phyloP scores from a whole-genome alignment of 2,329 filamentous ascomycete species.

The Plectosphaerella sp. region DNA sequence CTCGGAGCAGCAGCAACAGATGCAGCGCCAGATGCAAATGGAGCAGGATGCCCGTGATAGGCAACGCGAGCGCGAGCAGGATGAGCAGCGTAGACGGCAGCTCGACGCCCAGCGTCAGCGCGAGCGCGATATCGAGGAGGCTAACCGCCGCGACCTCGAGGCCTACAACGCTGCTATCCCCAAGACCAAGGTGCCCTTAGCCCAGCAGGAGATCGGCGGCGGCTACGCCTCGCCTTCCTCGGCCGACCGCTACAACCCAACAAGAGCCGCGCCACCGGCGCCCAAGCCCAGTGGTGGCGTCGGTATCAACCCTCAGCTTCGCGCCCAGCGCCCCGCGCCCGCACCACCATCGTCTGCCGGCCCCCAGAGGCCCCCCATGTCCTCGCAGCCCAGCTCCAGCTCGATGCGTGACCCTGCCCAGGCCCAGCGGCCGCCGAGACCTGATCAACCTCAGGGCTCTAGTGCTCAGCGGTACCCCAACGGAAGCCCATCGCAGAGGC shows the following conservation, averaged over 20 bases:
- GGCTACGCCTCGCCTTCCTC: conserved; percentile 40
- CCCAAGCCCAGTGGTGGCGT: conserved; percentile 44
- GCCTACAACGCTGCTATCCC: conserved; percentile 88
- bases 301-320: conserved; percentile 47
- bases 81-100: conserved; percentile 59
- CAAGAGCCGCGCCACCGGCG: conserved; percentile 76
- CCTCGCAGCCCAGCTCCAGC: conserved; percentile 45
- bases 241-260: conserved; percentile 74
- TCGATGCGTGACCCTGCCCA: conserved; percentile 39
- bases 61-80: conserved; percentile 12
- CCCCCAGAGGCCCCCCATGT: conserved; percentile 37
- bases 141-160: conserved; percentile 71
- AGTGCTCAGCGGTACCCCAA: conserved; percentile 51
- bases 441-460: conserved; percentile 32
- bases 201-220: conserved; percentile 82
- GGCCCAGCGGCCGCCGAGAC: conserved; percentile 34
- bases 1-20: conserved; percentile 44
- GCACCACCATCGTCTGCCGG: conserved; percentile 48
- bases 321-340: conserved; percentile 80
- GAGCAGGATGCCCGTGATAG: conserved; percentile 2
- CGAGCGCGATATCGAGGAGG: conserved; percentile 56
- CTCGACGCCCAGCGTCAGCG: conserved; percentile 53
- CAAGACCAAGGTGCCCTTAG: conserved; percentile 72
- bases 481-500: conserved; percentile 47
- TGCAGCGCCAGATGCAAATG: conserved; percentile 56